Conservation (phyloP, 2,329 filamentous ascomycete genomes). For the Esteya vermicola region DNA sequence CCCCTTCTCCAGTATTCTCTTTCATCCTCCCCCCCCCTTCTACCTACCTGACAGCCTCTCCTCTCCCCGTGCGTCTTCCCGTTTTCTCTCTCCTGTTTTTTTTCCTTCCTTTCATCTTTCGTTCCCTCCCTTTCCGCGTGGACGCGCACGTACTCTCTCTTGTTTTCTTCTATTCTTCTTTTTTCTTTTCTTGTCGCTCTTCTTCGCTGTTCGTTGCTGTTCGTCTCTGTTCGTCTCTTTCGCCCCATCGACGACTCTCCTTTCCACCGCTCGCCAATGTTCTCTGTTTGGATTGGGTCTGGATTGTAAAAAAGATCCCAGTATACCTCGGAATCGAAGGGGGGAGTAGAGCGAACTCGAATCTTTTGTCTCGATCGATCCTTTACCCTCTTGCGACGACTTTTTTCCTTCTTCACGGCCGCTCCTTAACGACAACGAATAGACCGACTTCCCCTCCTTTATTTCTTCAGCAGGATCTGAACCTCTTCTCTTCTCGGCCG, state of each 20-base stretch:
- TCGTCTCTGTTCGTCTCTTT: background rate
- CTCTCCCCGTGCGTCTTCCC: background rate
- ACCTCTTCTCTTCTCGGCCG: conserved; percentile 13
- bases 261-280: background rate
- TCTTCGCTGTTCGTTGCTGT: background rate
- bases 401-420: background rate
- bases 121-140: too few relatives aligned
- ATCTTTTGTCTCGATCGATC: conserved; percentile 1
- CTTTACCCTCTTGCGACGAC: conserved; percentile 1
- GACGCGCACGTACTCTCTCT: too few relatives aligned
- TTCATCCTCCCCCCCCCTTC: background rate
- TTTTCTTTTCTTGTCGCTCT: background rate
- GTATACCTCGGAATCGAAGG: background rate
- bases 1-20: background rate
- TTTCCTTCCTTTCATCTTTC: background rate
- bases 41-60: conserved; percentile 1
- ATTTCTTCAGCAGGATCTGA: conserved; percentile 42
- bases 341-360: too few relatives aligned
- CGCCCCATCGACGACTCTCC: background rate
- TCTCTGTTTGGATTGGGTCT: background rate
- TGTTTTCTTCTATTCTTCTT: conserved; percentile 4
- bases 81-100: conserved; percentile 2
- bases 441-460: background rate
- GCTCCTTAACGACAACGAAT: too few relatives aligned
- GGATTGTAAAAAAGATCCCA: background rate